Evolutionary conservation across 345 rosid species (phyloP).

Genomic region (Schrenkiella parvula): DNA sequence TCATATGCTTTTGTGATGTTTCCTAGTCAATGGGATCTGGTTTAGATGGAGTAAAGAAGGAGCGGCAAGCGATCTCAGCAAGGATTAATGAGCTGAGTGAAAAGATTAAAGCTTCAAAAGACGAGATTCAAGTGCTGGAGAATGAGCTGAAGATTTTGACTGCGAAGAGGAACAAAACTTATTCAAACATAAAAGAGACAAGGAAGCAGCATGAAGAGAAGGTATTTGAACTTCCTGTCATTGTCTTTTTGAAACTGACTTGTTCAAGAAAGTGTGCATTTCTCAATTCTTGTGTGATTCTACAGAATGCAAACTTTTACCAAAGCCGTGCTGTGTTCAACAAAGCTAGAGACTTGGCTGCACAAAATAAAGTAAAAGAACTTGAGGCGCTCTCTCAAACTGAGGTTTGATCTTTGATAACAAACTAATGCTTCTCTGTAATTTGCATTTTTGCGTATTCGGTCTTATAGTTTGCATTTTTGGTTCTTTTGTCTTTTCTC

Average conservation of each 20-base stretch:
- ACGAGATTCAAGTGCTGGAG: slow-evolving; percentile 46
- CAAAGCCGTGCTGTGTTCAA: slow-evolving; percentile 41
- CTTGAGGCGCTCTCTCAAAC: slow-evolving; percentile 47
- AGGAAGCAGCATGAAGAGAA: slow-evolving; percentile 54
- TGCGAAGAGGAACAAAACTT: slow-evolving; percentile 53
- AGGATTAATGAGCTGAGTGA: slow-evolving; percentile 46
- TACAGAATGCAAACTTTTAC: slow-evolving; percentile 47
- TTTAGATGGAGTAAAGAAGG: slow-evolving; percentile 76
- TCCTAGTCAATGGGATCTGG: slow-evolving; percentile 72
- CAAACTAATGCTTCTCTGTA: too few relatives aligned
- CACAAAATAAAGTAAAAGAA: slow-evolving; percentile 43
- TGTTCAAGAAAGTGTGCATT: background rate
- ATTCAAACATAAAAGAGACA: slow-evolving; percentile 42
- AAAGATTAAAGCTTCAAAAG: slow-evolving; percentile 41
- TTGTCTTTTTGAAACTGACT: background rate
- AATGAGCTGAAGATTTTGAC: slow-evolving; percentile 43
- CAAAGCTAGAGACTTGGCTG: slow-evolving; percentile 51
- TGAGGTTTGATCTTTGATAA: slow-evolving; percentile 43
- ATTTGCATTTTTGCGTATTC: too few relatives aligned
- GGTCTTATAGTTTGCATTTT: slow-evolving; percentile 12
- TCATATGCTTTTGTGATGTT: slow-evolving; percentile 5
- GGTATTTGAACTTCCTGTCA: slow-evolving; percentile 35
- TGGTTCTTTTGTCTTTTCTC: slow-evolving; percentile 8
- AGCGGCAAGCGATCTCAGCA: slow-evolving; percentile 53
- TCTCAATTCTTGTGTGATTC: background rate